Percentiles rank a stretch among this genome's conserved stretches.
These are phyloP conservation scores for Betula pendula DNA, from an alignment of 306 rosid species.

Conservation along the genomic window DNA sequence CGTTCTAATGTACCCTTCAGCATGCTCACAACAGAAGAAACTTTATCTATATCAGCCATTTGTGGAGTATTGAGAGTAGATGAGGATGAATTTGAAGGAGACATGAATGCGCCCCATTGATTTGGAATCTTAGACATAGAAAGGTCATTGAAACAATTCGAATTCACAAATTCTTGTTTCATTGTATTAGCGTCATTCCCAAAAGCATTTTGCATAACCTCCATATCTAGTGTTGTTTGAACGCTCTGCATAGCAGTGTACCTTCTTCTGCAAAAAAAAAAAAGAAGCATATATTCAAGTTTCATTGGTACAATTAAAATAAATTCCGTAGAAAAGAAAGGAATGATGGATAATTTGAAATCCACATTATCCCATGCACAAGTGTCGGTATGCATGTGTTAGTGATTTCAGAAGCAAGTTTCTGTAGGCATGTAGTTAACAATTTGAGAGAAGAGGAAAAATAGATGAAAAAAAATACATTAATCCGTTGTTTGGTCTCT, in stretches of 20 bases:
- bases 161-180: conserved; percentile 51
- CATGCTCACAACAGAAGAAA: conserved; percentile 88
- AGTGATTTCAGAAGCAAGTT: not conserved
- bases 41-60: conserved; percentile 67
- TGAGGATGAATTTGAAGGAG: conserved; percentile 79
- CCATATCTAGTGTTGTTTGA: conserved; percentile 55
- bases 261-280: conserved; percentile 53
- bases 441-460: not conserved
- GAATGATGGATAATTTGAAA: conserved; percentile 4
- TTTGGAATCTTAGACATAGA: conserved; percentile 51
- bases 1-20: conserved; percentile 87
- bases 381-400: not conserved
- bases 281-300: not conserved
- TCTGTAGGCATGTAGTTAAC: too few relatives aligned
- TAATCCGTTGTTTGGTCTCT: not conserved
- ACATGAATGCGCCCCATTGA: conserved; percentile 65
- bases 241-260: conserved; percentile 75
- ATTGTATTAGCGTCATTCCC: conserved; percentile 36
- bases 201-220: conserved; percentile 47
- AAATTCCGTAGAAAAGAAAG: not conserved
- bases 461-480: not conserved
- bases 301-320: not conserved
- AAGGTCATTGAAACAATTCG: conserved; percentile 51
- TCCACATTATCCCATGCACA: conserved; percentile 8
- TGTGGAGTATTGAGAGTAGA: conserved; percentile 59